phyloP scores from a whole-genome alignment of 176 grass and related monocot genomes.

The Tillandsia leiboldiana region DNA sequence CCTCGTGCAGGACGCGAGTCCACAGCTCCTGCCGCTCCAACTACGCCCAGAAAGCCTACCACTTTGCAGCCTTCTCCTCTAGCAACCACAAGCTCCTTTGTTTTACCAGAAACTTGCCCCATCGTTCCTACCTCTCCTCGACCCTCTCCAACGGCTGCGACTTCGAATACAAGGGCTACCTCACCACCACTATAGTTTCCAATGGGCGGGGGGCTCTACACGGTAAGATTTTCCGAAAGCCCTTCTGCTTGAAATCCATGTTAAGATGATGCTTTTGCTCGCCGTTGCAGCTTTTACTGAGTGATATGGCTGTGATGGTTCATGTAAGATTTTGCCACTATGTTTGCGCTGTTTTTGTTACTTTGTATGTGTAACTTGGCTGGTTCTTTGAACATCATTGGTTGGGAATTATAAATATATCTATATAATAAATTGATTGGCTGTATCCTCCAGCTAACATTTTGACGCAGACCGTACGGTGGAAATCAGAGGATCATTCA shows the following conservation, averaged over 20 bases:
- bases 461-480: no score
- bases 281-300: slow-evolving; percentile 6
- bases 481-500: no score
- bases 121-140: slow-evolving; percentile 34
- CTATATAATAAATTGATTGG: no score
- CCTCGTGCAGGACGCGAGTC: slow-evolving; percentile 12
- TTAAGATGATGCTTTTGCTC: slow-evolving; percentile 5
- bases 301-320: slow-evolving; percentile 9
- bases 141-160: background rate
- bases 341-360: slow-evolving; percentile 20
- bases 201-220: slow-evolving; percentile 13
- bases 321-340: slow-evolving; percentile 8
- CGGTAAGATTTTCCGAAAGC: slow-evolving; percentile 15
- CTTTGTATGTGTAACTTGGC: slow-evolving; percentile 12
- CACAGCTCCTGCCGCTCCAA: slow-evolving; percentile 3
- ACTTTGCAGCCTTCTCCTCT: slow-evolving; percentile 8
- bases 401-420: background rate
- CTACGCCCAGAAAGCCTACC: slow-evolving; percentile 27
- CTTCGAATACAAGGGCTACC: slow-evolving; percentile 20
- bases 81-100: slow-evolving; percentile 19
- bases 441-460: no score
- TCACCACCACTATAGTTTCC: background rate
- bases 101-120: slow-evolving; percentile 41
- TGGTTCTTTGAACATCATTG: slow-evolving; percentile 11
- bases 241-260: slow-evolving; percentile 15